phyloP scores from a whole-genome alignment of 2,329 filamentous ascomycete species.

The Magnaporthales sp. region DNA sequence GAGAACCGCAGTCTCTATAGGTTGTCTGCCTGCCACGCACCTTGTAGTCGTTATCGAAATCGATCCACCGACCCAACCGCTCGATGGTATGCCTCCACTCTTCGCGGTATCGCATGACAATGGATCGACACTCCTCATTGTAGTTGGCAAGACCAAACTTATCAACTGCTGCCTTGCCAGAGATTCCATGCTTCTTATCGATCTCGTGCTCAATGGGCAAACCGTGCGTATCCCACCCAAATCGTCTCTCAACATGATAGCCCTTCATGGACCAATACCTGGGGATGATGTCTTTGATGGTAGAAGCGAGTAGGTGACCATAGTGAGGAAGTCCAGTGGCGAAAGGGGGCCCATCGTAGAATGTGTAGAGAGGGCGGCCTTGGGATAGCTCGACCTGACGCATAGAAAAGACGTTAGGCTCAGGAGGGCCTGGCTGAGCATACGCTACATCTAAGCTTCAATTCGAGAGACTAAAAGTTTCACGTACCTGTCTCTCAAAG shows the following conservation, averaged over 20 bases:
- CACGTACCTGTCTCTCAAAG: constrained; percentile 68
- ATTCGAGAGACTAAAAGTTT: background rate
- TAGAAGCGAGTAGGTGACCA: constrained; percentile 75
- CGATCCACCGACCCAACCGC: constrained; percentile 87
- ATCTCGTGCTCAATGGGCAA: constrained; percentile 96
- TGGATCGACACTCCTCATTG: constrained; percentile 83
- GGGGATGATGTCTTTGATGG: constrained; percentile 95
- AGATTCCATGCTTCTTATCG: constrained; percentile 89
- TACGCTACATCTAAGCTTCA: background rate
- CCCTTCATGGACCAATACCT: constrained; percentile 98
- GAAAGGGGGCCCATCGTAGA: constrained; percentile 84
- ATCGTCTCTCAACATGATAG: constrained; percentile 81
- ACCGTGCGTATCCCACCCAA: constrained; percentile 93
- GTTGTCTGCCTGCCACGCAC: constrained; percentile 23
- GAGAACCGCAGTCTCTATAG: background rate
- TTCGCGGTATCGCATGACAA: constrained; percentile 81
- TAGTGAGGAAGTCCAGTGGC: constrained; percentile 50
- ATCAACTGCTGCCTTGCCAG: constrained; percentile 73
- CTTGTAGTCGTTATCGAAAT: constrained; percentile 98
- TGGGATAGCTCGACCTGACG: constrained; percentile 67
- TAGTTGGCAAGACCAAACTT: constrained; percentile 83
- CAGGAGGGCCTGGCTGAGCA: background rate
- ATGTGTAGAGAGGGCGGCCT: constrained; percentile 78
- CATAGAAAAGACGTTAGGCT: constrained; percentile 8
- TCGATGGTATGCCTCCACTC: constrained; percentile 90